Conservation (phyloP, 176 grass and related monocot genomes). For the Eleusine indica region DNA sequence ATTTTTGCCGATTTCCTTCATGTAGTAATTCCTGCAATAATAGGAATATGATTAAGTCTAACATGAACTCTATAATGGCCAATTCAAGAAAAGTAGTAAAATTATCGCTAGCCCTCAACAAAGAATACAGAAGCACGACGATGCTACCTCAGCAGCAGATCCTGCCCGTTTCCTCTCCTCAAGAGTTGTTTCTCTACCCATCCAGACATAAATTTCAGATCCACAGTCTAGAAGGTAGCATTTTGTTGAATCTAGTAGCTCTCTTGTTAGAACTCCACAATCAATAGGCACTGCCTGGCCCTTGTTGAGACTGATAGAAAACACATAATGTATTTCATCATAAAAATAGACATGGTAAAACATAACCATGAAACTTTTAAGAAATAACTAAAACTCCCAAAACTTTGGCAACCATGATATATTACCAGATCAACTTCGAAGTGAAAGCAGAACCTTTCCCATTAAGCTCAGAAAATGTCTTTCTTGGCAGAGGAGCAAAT, state of each 20-base stretch:
- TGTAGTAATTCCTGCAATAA: conserved; percentile 74
- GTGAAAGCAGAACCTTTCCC: conserved; percentile 57
- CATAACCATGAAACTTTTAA: conserved; percentile 20
- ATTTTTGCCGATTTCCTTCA: conserved; percentile 60
- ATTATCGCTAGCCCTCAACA: conserved; percentile 14
- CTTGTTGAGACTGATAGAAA: conserved; percentile 71
- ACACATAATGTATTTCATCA: conserved; percentile 22
- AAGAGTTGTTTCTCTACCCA: conserved; percentile 87
- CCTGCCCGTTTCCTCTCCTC: conserved; percentile 90
- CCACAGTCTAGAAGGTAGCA: conserved; percentile 91
- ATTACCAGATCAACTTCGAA: conserved; percentile 81
- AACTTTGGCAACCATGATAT: conserved; percentile 28
- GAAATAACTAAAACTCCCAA: background rate
- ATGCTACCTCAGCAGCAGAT: conserved; percentile 80
- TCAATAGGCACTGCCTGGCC: conserved; percentile 62
- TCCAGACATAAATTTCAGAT: conserved; percentile 92
- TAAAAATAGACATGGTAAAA: conserved; percentile 21
- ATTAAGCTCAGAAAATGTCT: conserved; percentile 68
- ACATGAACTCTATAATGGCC: background rate
- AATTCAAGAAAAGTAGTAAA: conserved; percentile 9
- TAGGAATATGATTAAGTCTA: conserved; percentile 13
- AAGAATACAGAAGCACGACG: conserved; percentile 37
- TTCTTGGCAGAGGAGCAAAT: conserved; percentile 94
- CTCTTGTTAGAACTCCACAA: conserved; percentile 67
- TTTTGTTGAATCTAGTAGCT: conserved; percentile 81